These are phyloP conservation scores for Epichloe amarillans DNA, from an alignment of 2,329 filamentous ascomycete species.

Conservation along the genomic window DNA sequence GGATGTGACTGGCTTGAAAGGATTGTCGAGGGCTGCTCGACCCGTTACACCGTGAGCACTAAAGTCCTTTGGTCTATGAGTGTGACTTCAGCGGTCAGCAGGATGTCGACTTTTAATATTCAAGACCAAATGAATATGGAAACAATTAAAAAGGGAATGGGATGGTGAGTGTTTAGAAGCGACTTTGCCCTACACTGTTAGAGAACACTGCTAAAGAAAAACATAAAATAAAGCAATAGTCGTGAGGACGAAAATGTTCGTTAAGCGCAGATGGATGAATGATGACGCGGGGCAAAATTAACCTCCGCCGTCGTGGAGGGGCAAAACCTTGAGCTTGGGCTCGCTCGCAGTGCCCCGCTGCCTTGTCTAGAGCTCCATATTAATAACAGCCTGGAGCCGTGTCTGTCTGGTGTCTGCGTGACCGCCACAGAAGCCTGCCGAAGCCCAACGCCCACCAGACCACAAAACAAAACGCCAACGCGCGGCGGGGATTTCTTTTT, in stretches of 20 bases:
- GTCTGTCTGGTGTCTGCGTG: neutral
- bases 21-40: neutral
- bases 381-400: neutral
- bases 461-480: neutral
- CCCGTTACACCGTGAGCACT: neutral
- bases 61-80: neutral
- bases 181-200: neutral
- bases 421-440: neutral
- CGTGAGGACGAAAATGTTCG: neutral
- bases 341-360: neutral
- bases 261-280: neutral
- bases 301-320: neutral
- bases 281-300: neutral
- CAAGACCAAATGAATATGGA: neutral
- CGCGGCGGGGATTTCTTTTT: slow-evolving; percentile 13
- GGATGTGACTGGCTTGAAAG: neutral
- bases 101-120: neutral
- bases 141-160: neutral
- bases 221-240: neutral
- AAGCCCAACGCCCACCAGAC: neutral
- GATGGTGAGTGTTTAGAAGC: neutral
- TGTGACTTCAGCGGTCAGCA: neutral
- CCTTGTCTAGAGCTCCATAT: neutral
- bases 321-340: neutral
- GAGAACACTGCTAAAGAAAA: neutral